Conservation (phyloP, 192 early-diverging fungal genomes). For the Gorgonomyces haynaldii region DNA sequence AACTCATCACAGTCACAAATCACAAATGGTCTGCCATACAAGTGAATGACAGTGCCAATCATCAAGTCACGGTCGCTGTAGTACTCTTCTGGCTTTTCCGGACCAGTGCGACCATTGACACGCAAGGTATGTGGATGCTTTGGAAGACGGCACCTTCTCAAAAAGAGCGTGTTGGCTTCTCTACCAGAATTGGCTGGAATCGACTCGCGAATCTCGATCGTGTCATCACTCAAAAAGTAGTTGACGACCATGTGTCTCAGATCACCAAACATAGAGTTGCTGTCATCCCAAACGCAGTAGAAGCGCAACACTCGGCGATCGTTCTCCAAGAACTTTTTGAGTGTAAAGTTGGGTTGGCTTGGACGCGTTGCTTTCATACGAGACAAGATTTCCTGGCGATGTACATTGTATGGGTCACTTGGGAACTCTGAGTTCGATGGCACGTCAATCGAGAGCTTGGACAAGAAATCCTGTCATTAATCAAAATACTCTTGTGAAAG, state of each 20-base stretch:
- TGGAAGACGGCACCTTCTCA: slow-evolving; percentile 36
- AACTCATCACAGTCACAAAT: slow-evolving; percentile 54
- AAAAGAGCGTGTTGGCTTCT: slow-evolving; percentile 42
- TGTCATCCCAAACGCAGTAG: slow-evolving; percentile 57
- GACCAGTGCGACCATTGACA: slow-evolving; percentile 4
- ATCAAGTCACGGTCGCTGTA: slow-evolving; percentile 41
- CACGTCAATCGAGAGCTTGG: slow-evolving; percentile 14
- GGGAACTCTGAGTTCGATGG: slow-evolving; percentile 31
- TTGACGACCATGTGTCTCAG: slow-evolving; percentile 48
- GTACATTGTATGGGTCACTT: slow-evolving; percentile 37
- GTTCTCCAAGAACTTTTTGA: slow-evolving; percentile 51
- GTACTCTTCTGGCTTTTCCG: slow-evolving; percentile 22
- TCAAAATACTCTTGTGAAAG: slow-evolving; percentile 40
- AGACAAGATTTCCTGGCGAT: slow-evolving; percentile 29
- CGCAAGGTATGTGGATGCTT: slow-evolving; percentile 28
- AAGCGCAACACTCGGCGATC: slow-evolving; percentile 51
- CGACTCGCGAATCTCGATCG: slow-evolving; percentile 44
- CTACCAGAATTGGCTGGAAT: slow-evolving; percentile 43
- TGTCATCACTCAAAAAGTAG: slow-evolving; percentile 51
- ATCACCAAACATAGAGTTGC: slow-evolving; percentile 39
- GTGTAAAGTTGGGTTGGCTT: slow-evolving; percentile 16
- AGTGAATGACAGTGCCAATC: slow-evolving; percentile 43
- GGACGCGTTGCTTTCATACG: slow-evolving; percentile 40
- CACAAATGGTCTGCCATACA: slow-evolving; percentile 46
- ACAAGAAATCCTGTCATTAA: slow-evolving; percentile 27